Evolutionary conservation across 352 stramenopile species (phyloP), one percentile per base, ranked within the genome.

Genomic region (Globisporangium nodosum): DNA sequence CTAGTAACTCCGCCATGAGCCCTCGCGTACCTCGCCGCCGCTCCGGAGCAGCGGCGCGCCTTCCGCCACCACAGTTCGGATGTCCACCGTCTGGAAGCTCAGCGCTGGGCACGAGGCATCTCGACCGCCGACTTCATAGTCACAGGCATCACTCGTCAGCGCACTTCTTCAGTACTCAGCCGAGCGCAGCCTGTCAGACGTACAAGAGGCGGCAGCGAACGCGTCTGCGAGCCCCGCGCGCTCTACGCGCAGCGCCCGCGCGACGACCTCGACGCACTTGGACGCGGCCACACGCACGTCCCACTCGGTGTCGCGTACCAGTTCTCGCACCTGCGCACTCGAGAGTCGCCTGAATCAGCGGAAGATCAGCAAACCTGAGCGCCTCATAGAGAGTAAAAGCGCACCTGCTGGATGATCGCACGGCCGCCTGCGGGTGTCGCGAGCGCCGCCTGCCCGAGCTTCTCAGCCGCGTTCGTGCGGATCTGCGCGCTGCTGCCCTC

Each of bases 401-500:
- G 6, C 33, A 39, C 63, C 63, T 92, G 69, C 42, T 47, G 33
- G 12, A 47, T 18, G 18, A 47, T 48, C 13, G 51, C 72, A n/a
- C 51, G 70, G 47, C 76, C 89, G 55, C 58, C 73, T 47, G 70
- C 61, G 13, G 76, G 69, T 21, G 76, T 74, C 45, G 70, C 66
- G 35, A 70, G 59, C 4, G 80, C 82, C 49, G 87, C 67, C 59
- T 90, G 63, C 3, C 82, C 85, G 31, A 94, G 68, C 50, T 82
- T 76, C 60, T 90, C 79, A 18, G 81, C 83, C 8, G 85, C 83
- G 40, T 92, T 87, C 27, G 71, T 63, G 4, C 85, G 77, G 33
- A 93, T 78, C 54, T 83, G 65, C n/a, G 72, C 63, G 53, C 65
- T 84, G 60, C 81, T 91, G 55, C 82, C 85, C 16, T 90, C 85